Evolutionary conservation across 75 land plant species (phyloP).

Genomic region (Sequoia sempervirens): DNA sequence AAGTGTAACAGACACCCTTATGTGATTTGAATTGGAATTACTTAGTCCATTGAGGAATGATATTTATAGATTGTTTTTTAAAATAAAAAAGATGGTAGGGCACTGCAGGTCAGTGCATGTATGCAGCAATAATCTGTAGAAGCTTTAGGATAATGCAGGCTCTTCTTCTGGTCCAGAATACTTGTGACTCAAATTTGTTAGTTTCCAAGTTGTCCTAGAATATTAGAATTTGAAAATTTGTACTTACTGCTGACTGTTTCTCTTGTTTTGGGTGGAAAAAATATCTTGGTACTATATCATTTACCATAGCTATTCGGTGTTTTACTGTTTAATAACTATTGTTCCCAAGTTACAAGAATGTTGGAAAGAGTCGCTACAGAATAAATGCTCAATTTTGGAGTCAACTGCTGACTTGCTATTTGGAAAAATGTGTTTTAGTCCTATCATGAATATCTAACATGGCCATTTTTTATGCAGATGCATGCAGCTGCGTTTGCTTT

Average conservation of each 20-base stretch:
- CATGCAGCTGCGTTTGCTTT: slow-evolving; percentile 70
- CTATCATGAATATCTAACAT: background rate
- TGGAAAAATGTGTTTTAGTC: background rate
- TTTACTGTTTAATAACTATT: background rate
- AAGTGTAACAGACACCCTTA: background rate
- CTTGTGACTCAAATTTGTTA: background rate
- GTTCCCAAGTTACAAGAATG: background rate
- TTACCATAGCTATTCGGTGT: background rate
- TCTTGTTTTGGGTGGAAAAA: background rate
- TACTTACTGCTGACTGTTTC: background rate
- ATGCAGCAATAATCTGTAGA: background rate
- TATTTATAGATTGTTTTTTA: background rate
- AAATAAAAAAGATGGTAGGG: background rate
- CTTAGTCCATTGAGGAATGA: background rate
- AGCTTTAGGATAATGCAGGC: background rate
- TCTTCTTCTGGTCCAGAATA: background rate
- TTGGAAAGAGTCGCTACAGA: background rate
- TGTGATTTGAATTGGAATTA: background rate
- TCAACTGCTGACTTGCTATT: background rate
- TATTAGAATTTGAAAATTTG: background rate
- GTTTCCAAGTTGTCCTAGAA: background rate
- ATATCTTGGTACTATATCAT: background rate
- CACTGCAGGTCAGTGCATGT: background rate
- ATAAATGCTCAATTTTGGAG: background rate
- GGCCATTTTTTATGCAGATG: slow-evolving; percentile 31